Conservation (phyloP, 805 yeast genomes). For the Candida mattraensis region DNA sequence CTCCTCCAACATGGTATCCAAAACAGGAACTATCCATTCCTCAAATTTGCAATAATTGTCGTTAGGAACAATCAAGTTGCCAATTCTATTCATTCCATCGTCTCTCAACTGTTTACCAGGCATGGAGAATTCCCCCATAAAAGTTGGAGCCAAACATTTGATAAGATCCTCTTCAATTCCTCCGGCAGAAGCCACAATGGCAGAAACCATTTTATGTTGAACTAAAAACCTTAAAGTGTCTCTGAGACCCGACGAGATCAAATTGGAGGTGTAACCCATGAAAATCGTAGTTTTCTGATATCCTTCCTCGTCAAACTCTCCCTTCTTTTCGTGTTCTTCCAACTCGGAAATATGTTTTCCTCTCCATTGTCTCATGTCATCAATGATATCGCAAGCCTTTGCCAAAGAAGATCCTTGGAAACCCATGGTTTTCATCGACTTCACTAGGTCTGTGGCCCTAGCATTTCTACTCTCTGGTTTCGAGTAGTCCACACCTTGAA, state of each 20-base stretch:
- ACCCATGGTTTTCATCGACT: slow-evolving; percentile 92
- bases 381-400: slow-evolving; percentile 87
- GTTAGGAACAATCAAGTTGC: slow-evolving; percentile 94
- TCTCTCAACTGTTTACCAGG: slow-evolving; percentile 83
- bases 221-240: slow-evolving; percentile 87
- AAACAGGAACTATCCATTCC: slow-evolving; percentile 97
- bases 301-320: slow-evolving; percentile 76
- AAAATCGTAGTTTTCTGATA: slow-evolving; percentile 86
- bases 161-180: slow-evolving; percentile 97
- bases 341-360: slow-evolving; percentile 72
- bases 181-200: slow-evolving; percentile 96
- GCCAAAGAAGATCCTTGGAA: slow-evolving; percentile 90
- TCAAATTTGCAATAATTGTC: slow-evolving; percentile 97
- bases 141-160: slow-evolving; percentile 95
- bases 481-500: slow-evolving; percentile 88
- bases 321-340: slow-evolving; percentile 69
- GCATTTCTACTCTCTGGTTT: slow-evolving; percentile 72
- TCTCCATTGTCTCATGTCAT: slow-evolving; percentile 92
- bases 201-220: slow-evolving; percentile 92
- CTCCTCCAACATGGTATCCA: slow-evolving; percentile 84
- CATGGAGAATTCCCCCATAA: slow-evolving; percentile 84
- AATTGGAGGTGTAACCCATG: slow-evolving; percentile 94
- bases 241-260: slow-evolving; percentile 92
- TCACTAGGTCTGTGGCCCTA: slow-evolving; percentile 75
- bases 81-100: slow-evolving; percentile 96